A percentile compares a stretch with the other conserved stretches of the same genome.
Conservation (phyloP, 2,329 filamentous ascomycete species). For the Metarhizium sp. region DNA sequence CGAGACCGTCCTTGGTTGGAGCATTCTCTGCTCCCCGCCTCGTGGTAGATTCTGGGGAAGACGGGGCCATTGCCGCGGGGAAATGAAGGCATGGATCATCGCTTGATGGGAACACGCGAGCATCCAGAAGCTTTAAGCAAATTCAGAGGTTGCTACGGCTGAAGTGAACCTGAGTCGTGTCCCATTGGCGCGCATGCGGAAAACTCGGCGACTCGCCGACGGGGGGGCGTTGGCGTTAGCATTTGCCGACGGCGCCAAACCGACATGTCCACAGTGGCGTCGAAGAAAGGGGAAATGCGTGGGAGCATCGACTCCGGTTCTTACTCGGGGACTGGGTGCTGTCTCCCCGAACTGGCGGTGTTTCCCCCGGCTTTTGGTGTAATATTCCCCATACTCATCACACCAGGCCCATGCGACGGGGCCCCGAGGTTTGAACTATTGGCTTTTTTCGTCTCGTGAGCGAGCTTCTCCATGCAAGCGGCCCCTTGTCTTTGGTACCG, state of each 20-base stretch:
- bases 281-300: too few relatives aligned
- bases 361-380: background rate
- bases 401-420: background rate
- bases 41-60: constrained; percentile 4
- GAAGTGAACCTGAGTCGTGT: too few relatives aligned
- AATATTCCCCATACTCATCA: background rate
- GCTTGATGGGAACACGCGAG: background rate
- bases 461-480: background rate
- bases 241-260: too few relatives aligned
- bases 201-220: too few relatives aligned
- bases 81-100: background rate
- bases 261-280: too few relatives aligned
- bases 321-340: background rate
- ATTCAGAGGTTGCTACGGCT: too few relatives aligned
- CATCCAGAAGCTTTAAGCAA: background rate
- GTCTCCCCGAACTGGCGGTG: background rate
- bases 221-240: too few relatives aligned
- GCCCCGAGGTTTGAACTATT: background rate
- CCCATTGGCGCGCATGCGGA: too few relatives aligned
- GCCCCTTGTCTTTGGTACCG: background rate
- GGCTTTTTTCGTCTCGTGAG: background rate
- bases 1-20: background rate
- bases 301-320: background rate
- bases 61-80: constrained; percentile 2
- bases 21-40: background rate